Base-by-base conservation (phyloP, 768 basidiomycete species). In the Russula griseocarnosa region DNA sequence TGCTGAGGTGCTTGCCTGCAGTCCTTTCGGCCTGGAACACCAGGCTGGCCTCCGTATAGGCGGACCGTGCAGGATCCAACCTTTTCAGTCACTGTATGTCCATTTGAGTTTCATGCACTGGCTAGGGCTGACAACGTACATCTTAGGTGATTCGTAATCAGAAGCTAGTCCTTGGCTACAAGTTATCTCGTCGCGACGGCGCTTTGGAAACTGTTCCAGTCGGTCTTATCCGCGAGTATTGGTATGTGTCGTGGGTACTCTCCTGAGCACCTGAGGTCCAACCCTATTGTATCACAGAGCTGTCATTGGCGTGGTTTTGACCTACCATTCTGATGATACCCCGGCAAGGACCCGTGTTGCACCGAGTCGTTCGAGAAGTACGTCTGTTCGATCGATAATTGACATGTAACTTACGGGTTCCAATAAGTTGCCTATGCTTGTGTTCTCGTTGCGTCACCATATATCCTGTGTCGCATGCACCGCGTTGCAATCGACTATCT, bases 21-120 rank as follows among this genome's bases (percentile, higher is more conserved):
- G 30, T 60, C 63, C 58, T 65, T 64, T 55, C 58, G 54, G 63
- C 53, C 58, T 22, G 63, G 63, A 60, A 50, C 58, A 8, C 46
- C 22, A 14, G 10, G 58, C 16, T 30, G 38, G 58, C 58, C 46
- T 55, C 60, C 30, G 30, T 55, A 38, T 55, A 38, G 47, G 38
- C 46, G 18, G 10, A 9, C 40, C 53, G 54, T 54, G 40, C 47
- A 51, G 54, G 22, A 22, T 24, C n/a, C 24, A 14, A 47, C 53
- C 32, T 18, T 22, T 56, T 53, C 13, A 18, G 3, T 20, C 44
- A 56, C 38, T 32, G 63, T 65, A 20, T 24, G 58, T 26, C 57
- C 10, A 4, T 52, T 13, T 50, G 18, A 24, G 13, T 28, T 5
- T 24, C 28, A 44, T 16, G 20, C 47, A 18, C 46, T 34, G 22